A percentile compares a stretch with the other conserved stretches of the same genome.
Evolutionary conservation across 83 land plant species (phyloP).

Genomic region (Diphasiastrum complanatum): DNA sequence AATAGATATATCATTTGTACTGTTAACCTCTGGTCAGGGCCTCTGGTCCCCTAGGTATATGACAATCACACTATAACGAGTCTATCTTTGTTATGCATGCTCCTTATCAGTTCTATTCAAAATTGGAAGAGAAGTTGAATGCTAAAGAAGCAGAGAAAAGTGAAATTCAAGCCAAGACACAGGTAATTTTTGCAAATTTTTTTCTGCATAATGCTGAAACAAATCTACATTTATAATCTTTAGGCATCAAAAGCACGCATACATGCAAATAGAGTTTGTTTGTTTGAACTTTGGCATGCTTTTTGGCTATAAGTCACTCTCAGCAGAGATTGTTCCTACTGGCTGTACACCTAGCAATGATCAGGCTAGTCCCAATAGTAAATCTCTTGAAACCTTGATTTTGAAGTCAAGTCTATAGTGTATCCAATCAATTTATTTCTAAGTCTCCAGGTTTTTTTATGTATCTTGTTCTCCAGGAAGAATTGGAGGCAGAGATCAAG

Average conservation of each 20-base stretch:
- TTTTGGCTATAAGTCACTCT: neutral
- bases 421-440: no score
- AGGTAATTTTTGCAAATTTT: slow-evolving; percentile 18
- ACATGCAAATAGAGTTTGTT: neutral
- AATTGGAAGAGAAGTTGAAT: slow-evolving; percentile 30
- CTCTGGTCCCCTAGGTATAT: no score
- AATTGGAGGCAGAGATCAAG: slow-evolving; percentile 21
- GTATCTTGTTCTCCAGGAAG: slow-evolving; percentile 9
- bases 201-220: no score
- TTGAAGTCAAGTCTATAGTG: no score
- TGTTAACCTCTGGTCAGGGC: no score
- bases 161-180: slow-evolving; percentile 30
- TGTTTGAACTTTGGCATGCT: neutral
- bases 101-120: slow-evolving; percentile 38
- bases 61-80: no score
- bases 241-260: neutral
- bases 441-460: no score
- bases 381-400: neutral
- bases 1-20: no score
- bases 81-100: no score
- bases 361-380: no score
- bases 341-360: neutral
- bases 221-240: no score
- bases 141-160: slow-evolving; percentile 39
- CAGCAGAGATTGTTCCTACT: neutral